phyloP scores from a whole-genome alignment of 2,329 filamentous ascomycete genomes.

The Pseudocercospora eumusae region DNA sequence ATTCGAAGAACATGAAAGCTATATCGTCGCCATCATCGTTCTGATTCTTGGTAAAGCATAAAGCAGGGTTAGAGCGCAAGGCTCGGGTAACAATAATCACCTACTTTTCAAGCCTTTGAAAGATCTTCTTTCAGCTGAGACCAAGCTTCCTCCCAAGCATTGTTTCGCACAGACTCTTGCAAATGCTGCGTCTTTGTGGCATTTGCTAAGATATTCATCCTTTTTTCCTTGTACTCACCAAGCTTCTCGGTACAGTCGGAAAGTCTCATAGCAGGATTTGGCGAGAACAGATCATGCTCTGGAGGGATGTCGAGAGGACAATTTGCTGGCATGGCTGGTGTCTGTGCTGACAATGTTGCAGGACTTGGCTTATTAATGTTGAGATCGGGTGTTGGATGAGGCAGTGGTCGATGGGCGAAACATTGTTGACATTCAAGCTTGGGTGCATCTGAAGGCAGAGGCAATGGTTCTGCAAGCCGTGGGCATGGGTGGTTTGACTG shows the following conservation, averaged over 20 bases:
- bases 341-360: conserved; percentile 2
- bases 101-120: not conserved
- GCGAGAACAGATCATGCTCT: conserved; percentile 19
- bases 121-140: conserved; percentile 4
- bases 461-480: conserved; percentile 14
- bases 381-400: not conserved
- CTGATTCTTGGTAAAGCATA: not conserved
- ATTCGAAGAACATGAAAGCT: no score
- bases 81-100: not conserved
- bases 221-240: conserved; percentile 15
- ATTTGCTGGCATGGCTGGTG: not conserved
- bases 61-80: not conserved
- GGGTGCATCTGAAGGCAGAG: conserved; percentile 20
- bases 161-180: not conserved
- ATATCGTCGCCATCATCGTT: not conserved
- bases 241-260: conserved; percentile 12
- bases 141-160: conserved; percentile 20
- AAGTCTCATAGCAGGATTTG: conserved; percentile 10
- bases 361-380: conserved; percentile 9
- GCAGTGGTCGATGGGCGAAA: conserved; percentile 2
- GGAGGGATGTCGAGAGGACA: conserved; percentile 1
- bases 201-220: conserved; percentile 6
- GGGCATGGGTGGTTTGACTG: conserved; percentile 18
- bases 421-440: conserved; percentile 23
- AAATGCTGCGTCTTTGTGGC: not conserved